Base-by-base conservation (phyloP, 1,284 basidiomycete species). In the Ganoderma lucidum region DNA sequence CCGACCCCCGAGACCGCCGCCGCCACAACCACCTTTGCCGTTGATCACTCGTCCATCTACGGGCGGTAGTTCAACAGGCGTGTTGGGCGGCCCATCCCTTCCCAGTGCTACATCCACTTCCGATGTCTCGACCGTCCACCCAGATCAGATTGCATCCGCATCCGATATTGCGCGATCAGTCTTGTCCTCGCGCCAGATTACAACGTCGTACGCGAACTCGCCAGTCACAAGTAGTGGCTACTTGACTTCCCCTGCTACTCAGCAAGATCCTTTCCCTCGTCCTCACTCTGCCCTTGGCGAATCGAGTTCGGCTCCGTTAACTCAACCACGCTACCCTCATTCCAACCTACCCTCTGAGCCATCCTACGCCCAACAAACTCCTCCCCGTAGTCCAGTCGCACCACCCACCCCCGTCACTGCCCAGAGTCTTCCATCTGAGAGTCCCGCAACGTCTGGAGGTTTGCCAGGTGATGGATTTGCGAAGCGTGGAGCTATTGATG, bases 351-450 rank as follows among this genome's bases (percentile, higher is more conserved):
- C 67, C 41, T 71, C 72, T 15, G 72, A 73, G 58, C 64, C 63
- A 0, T 64, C 65, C 4, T 67, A 68, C 63, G 55, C 44, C 17
- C 71, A 70, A n/a, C 75, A 73, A 12, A 75, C 87, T 1, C 86
- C 89, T 45, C 88, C 89, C 63, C 86, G 84, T 37, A 91, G 90
- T 64, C 90, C 90, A 10, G 81, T 85, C 64, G 88, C 84, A 68
- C 48, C 70, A 1, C 63, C 65, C 10, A 48, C 39, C 1, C 37
- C 53, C 35, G 45, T 55, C n/a, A 23, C 64, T 28, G 65, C n/a
- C 32, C 48, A 62, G 32, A 66, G 44, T 56, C 59, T 64, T 51
- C 32, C 63, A 10, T 61, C 62, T 6, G 70, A 65, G 53, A 51
- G 67, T 15, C 23, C 41, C 4, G 23, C 41, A 17, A 28, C 63